A percentile compares a stretch with the other conserved stretches of the same genome.
Conservation (phyloP, 139 green algal species). For the Chlorella sp. region DNA sequence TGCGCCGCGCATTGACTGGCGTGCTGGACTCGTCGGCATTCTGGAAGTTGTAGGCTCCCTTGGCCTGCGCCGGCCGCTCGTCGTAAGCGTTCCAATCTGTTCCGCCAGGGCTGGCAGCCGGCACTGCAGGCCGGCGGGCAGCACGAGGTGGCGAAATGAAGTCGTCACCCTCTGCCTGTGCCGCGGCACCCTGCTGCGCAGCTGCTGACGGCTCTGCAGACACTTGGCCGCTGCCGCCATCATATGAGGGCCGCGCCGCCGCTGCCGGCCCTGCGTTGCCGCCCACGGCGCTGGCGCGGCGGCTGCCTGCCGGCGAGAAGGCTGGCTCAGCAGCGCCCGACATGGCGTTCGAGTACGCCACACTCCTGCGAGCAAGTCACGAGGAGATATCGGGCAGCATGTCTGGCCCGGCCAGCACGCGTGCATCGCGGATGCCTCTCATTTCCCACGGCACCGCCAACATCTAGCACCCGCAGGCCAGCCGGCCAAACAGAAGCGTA, state of each 20-base stretch:
- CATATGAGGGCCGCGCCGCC: background rate
- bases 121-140: background rate
- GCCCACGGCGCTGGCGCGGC: background rate
- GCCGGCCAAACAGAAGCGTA: no score
- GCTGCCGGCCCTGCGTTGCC: background rate
- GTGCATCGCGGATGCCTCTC: no score
- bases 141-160: background rate
- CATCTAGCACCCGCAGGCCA: no score
- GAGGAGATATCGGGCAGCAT: no score
- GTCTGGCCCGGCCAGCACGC: no score
- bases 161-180: background rate
- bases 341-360: no score
- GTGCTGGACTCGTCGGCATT: conserved; percentile 18
- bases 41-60: conserved; percentile 52
- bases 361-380: background rate
- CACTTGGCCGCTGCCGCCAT: background rate
- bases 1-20: background rate
- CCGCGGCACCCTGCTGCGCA: background rate
- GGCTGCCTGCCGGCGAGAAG: background rate
- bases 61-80: conserved; percentile 71
- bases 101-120: background rate
- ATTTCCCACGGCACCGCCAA: no score
- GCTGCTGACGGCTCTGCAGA: background rate
- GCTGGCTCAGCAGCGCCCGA: background rate
- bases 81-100: conserved; percentile 62